These are phyloP conservation scores for Coemansia sp. DNA, from an alignment of 192 early-diverging fungal species.

Conservation along the genomic window DNA sequence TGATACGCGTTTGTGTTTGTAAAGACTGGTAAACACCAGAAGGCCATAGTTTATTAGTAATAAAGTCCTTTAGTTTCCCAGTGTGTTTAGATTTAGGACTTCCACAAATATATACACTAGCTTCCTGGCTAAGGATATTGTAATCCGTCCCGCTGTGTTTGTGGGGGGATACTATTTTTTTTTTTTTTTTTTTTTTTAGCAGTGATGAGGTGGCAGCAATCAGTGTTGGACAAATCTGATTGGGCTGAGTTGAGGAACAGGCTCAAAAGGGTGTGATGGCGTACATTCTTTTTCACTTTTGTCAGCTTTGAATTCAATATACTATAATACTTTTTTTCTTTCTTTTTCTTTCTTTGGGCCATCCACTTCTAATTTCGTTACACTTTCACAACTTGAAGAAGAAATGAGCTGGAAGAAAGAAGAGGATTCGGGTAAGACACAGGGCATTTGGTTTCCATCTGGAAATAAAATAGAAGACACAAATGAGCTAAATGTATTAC, in stretches of 20 bases:
- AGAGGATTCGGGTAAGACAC: slow-evolving; percentile 48
- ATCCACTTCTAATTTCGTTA: neutral
- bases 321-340: neutral
- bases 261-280: neutral
- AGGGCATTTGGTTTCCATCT: neutral
- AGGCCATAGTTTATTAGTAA: too few species aligned
- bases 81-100: too few species aligned
- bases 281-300: neutral
- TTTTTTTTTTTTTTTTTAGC: too few species aligned
- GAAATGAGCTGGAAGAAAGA: slow-evolving; percentile 56
- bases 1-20: too few species aligned
- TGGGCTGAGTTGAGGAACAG: slow-evolving; percentile 3
- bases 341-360: neutral
- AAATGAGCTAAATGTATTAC: neutral
- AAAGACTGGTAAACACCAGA: too few species aligned
- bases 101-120: too few species aligned
- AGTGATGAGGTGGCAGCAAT: neutral
- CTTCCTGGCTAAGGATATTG: too few species aligned
- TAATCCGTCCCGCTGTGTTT: too few species aligned
- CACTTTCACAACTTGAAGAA: neutral
- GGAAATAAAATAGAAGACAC: neutral
- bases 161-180: too few species aligned
- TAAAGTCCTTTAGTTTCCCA: too few species aligned
- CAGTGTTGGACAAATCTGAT: neutral
- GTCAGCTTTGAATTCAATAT: neutral